phyloP scores from a whole-genome alignment of 768 basidiomycete species.

The Leccinum pellstonianum region DNA sequence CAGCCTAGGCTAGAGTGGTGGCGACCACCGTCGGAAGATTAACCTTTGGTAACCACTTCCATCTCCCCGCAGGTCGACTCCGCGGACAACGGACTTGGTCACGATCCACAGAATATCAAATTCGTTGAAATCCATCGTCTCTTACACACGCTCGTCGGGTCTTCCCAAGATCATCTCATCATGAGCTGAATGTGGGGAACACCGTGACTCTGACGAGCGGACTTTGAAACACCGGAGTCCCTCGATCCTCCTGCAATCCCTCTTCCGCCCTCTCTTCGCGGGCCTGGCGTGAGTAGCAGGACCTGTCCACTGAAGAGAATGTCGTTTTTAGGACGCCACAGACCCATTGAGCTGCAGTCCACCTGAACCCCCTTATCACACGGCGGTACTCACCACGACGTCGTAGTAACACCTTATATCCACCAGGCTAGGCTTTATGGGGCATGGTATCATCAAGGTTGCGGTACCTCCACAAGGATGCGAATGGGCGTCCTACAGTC shows the following conservation, averaged over 20 bases:
- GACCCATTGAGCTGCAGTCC: neutral
- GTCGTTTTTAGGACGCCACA: neutral
- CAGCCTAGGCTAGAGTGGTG: neutral
- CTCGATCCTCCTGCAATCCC: neutral
- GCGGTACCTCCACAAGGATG: neutral
- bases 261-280: neutral
- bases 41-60: neutral
- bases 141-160: neutral
- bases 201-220: neutral
- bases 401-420: neutral
- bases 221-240: neutral
- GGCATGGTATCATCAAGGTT: neutral
- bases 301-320: neutral
- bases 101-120: neutral
- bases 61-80: neutral
- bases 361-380: neutral
- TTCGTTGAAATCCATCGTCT: neutral
- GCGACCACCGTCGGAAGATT: neutral
- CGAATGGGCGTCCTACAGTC: neutral
- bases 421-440: neutral
- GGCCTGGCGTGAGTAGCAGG: neutral
- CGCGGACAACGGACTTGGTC: neutral
- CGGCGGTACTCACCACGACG: too few species aligned
- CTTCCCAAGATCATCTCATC: neutral
- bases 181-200: neutral